A percentile compares a stretch with the other conserved stretches of the same genome.
These are phyloP conservation scores for Glomus cerebriforme DNA, from an alignment of 192 early-diverging fungal species.

Conservation along the genomic window DNA sequence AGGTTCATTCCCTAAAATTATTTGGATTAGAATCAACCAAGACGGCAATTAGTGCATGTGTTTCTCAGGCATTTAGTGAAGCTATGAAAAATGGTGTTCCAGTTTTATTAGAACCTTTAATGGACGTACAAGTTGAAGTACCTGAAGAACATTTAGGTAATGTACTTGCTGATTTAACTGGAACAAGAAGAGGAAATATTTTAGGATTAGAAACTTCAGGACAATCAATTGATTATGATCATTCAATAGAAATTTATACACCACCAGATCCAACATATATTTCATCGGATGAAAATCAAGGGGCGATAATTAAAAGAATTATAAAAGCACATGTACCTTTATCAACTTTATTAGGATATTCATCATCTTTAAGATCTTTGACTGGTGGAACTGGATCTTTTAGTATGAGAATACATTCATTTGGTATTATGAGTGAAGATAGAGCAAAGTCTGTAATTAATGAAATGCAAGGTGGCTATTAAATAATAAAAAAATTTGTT, in stretches of 20 bases:
- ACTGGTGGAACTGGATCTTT: constrained; percentile 86
- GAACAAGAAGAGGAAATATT: constrained; percentile 72
- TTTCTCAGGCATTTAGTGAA: constrained; percentile 60
- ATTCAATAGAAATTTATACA: constrained; percentile 41
- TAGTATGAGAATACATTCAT: constrained; percentile 81
- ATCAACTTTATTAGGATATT: constrained; percentile 83
- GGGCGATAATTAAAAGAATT: constrained; percentile 24
- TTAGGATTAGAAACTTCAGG: constrained; percentile 51
- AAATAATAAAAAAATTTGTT: not conserved
- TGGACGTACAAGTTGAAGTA: constrained; percentile 70
- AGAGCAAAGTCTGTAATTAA: constrained; percentile 68
- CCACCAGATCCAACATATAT: constrained; percentile 43
- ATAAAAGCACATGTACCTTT: constrained; percentile 76
- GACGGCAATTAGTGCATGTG: constrained; percentile 63
- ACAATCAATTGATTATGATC: constrained; percentile 36
- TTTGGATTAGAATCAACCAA: constrained; percentile 61
- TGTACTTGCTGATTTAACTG: constrained; percentile 81
- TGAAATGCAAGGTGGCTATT: constrained; percentile 52
- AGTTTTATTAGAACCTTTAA: constrained; percentile 80
- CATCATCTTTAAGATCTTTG: constrained; percentile 76
- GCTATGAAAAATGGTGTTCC: constrained; percentile 46
- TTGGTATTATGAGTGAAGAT: constrained; percentile 76
- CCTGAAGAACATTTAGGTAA: constrained; percentile 73
- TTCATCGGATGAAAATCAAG: constrained; percentile 36
- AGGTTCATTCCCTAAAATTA: constrained; percentile 51